phyloP scores from a whole-genome alignment of 805 yeast genomes.

The Starmerella vaccinii region DNA sequence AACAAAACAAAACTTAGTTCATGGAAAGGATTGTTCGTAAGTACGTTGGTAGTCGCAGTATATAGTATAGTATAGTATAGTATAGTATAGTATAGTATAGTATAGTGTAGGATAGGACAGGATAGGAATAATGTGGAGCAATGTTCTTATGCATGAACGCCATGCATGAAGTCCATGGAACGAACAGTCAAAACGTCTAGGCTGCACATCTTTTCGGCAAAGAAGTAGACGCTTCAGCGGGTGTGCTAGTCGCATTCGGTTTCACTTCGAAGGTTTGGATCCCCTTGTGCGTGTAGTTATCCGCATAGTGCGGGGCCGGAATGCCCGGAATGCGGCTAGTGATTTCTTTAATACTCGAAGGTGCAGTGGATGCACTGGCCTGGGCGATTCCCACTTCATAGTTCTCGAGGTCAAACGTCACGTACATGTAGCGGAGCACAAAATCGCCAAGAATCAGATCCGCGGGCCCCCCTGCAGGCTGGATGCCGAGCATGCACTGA shows the following conservation, averaged over 20 bases:
- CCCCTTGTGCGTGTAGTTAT: not conserved
- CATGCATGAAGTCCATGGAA: too few relatives aligned
- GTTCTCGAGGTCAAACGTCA: conserved; percentile 54
- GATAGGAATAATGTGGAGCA: too few relatives aligned
- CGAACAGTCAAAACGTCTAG: not conserved
- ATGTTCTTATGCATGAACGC: too few relatives aligned
- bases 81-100: too few relatives aligned
- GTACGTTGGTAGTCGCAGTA: too few relatives aligned
- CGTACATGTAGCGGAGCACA: conserved; percentile 52
- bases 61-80: too few relatives aligned
- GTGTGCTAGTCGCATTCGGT: not conserved
- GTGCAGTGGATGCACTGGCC: conserved; percentile 26
- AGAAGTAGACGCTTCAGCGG: not conserved
- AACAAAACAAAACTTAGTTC: too few relatives aligned
- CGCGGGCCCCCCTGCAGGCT: not conserved
- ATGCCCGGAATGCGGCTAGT: conserved; percentile 26
- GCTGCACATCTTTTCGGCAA: not conserved
- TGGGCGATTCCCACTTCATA: conserved; percentile 47
- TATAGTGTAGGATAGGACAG: too few relatives aligned
- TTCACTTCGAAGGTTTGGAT: not conserved
- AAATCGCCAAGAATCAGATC: conserved; percentile 49
- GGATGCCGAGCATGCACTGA: not conserved
- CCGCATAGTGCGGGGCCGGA: conserved; percentile 5
- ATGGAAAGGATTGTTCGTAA: too few relatives aligned
- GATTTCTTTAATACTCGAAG: conserved; percentile 22